Conservation (phyloP, 768 basidiomycete species). For the Kwoniella sp. region DNA sequence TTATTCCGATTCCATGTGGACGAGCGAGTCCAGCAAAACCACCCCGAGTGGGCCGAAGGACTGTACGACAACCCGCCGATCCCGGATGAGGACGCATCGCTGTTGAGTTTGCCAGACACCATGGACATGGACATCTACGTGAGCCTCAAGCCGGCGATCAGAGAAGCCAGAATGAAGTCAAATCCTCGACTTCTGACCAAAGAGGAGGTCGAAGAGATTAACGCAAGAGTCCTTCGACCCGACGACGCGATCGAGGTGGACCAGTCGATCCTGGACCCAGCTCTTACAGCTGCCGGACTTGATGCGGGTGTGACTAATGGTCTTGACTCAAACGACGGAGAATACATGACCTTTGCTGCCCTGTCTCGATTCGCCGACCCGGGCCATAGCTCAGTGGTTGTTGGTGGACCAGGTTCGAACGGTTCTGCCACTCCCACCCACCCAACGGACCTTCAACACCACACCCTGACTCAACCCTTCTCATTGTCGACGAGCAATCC, state of each 20-base stretch:
- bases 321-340: background rate
- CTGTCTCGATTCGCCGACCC: slow-evolving; percentile 1
- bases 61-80: slow-evolving; percentile 44
- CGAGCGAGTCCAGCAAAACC: slow-evolving; percentile 22
- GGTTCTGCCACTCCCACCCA: background rate
- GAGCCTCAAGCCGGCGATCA: slow-evolving; percentile 11
- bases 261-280: slow-evolving; percentile 1
- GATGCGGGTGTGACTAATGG: background rate
- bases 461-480: background rate
- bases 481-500: background rate
- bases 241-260: background rate
- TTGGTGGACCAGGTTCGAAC: background rate
- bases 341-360: slow-evolving; percentile 14
- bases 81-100: slow-evolving; percentile 19
- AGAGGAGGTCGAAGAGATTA: slow-evolving; percentile 22
- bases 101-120: slow-evolving; percentile 21
- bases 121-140: slow-evolving; percentile 16
- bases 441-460: background rate
- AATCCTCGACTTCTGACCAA: slow-evolving; percentile 1
- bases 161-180: slow-evolving; percentile 4
- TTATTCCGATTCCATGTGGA: slow-evolving; percentile 45
- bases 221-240: background rate
- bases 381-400: background rate
- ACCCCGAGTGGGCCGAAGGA: slow-evolving; percentile 38
- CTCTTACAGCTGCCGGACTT: too few relatives aligned